A percentile compares a stretch with the other conserved stretches of the same genome.
These are phyloP conservation scores for Vigna nakashimae DNA, from an alignment of 306 rosid species.

Conservation along the genomic window DNA sequence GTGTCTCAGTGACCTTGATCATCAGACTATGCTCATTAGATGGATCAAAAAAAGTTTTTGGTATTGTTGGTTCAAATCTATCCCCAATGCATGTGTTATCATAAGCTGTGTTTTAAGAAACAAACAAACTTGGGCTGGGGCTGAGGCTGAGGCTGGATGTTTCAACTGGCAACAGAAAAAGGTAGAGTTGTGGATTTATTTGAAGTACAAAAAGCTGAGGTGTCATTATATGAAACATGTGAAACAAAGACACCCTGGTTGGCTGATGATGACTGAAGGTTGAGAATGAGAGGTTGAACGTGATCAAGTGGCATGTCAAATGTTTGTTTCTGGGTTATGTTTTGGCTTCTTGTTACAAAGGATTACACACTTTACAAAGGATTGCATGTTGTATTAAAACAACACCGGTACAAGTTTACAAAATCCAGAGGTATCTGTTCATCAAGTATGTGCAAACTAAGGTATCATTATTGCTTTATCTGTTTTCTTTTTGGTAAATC, in stretches of 20 bases:
- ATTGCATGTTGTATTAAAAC: slow-evolving; percentile 6
- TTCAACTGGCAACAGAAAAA: background rate
- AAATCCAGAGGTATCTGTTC: background rate
- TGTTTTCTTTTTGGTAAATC: background rate
- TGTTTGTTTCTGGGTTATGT: slow-evolving; percentile 39
- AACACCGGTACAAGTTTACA: background rate
- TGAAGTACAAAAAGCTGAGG: slow-evolving; percentile 1
- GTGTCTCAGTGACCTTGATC: slow-evolving; percentile 40
- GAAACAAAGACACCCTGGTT: slow-evolving; percentile 31
- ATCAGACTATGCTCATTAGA: slow-evolving; percentile 28
- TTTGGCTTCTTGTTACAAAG: slow-evolving; percentile 37
- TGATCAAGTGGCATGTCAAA: slow-evolving; percentile 34
- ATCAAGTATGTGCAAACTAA: background rate
- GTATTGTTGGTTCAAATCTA: slow-evolving; percentile 2
- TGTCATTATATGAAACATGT: slow-evolving; percentile 39
- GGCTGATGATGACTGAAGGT: slow-evolving; percentile 45
- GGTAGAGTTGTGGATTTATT: slow-evolving; percentile 13
- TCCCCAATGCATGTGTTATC: slow-evolving; percentile 1
- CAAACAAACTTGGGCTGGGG: background rate
- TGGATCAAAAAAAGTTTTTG: slow-evolving; percentile 31
- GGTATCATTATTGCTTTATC: background rate
- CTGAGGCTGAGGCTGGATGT: background rate
- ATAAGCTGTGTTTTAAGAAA: background rate
- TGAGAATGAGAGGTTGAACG: slow-evolving; percentile 29
- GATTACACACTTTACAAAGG: background rate